phyloP scores from a whole-genome alignment of 2,329 filamentous ascomycete genomes.

The Curvularia verruculosa region DNA sequence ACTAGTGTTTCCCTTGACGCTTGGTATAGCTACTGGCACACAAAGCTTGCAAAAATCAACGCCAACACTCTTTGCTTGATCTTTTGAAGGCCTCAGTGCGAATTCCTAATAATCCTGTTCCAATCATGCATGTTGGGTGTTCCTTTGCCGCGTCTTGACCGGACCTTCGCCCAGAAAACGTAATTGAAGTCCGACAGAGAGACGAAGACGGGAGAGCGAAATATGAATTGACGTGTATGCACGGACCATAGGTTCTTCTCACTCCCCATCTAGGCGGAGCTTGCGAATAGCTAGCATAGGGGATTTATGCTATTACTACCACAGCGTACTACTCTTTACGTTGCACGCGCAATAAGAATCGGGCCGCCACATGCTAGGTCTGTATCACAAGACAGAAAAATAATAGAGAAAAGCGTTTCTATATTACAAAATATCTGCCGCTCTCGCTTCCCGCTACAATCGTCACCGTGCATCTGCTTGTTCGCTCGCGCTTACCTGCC shows the following conservation, averaged over 20 bases:
- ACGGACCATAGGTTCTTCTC: background rate
- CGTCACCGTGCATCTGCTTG: background rate
- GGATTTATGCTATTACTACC: too few species aligned
- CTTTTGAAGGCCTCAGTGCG: background rate
- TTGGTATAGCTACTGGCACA: background rate
- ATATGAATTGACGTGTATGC: background rate
- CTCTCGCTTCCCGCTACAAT: background rate
- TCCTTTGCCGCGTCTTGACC: background rate
- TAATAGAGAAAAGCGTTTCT: background rate
- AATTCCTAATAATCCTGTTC: background rate
- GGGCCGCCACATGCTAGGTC: background rate
- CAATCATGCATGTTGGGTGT: background rate
- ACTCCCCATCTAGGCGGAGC: background rate
- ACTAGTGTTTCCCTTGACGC: background rate
- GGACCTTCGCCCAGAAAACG: background rate
- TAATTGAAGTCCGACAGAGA: background rate
- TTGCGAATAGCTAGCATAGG: background rate
- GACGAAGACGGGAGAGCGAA: background rate
- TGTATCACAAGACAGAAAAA: background rate
- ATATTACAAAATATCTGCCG: background rate
- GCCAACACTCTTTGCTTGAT: background rate
- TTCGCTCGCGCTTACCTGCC: background rate
- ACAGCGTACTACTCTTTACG: too few species aligned
- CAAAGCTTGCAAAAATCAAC: background rate
- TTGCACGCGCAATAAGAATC: background rate